These are phyloP conservation scores for Corymbia calophylla DNA, from an alignment of 441 rosid species.

Conservation along the genomic window DNA sequence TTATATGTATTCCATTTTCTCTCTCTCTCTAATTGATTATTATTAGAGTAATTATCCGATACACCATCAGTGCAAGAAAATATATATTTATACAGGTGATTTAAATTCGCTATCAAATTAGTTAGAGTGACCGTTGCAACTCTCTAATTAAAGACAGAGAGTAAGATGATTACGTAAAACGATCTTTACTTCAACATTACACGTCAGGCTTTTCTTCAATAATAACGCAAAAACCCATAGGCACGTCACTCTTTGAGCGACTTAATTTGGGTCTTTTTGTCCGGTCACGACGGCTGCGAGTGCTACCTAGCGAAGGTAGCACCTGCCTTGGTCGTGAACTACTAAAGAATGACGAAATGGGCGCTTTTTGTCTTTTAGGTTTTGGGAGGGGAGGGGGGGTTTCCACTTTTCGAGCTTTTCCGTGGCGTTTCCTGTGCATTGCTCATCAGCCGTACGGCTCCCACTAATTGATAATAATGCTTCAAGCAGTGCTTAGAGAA, in stretches of 20 bases:
- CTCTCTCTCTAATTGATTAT: not conserved
- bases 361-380: not conserved
- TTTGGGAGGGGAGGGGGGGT: no score
- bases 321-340: not conserved
- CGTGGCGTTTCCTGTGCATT: not conserved
- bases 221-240: not conserved
- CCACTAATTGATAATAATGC: not conserved
- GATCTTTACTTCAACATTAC: fast-evolving
- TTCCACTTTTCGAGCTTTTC: not conserved
- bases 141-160: not conserved
- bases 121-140: not conserved
- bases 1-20: fast-evolving
- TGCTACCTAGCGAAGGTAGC: not conserved
- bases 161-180: not conserved
- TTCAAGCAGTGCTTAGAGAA: not conserved
- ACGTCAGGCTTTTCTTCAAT: not conserved
- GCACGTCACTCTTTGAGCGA: not conserved
- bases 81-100: not conserved
- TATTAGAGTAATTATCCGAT: not conserved
- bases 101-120: not conserved
- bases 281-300: not conserved
- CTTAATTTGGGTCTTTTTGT: not conserved
- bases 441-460: not conserved
- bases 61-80: not conserved
- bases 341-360: not conserved